A percentile compares a stretch with the other conserved stretches of the same genome.
Evolutionary conservation across 495 filamentous ascomycete genomes (phyloP).

Genomic region (Amniculicola lignicola): DNA sequence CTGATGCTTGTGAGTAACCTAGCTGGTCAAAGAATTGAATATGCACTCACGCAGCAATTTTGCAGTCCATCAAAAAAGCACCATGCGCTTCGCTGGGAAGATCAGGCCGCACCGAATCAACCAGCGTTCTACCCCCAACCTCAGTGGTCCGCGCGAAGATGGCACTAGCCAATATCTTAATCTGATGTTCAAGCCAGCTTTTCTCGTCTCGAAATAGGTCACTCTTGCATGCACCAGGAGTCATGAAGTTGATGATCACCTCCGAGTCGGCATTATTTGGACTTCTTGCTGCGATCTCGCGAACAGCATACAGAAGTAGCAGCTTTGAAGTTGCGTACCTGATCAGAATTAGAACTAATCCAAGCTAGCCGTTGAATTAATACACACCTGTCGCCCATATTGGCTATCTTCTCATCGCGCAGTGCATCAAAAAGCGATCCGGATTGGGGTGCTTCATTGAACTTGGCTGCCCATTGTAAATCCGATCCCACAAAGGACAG

Average conservation of each 20-base stretch:
- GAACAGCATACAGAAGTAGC: slow-evolving; percentile 36
- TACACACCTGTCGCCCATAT: slow-evolving; percentile 33
- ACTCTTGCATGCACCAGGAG: slow-evolving; percentile 42
- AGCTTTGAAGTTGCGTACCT: slow-evolving; percentile 40
- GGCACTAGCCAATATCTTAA: background rate
- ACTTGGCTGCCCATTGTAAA: slow-evolving; percentile 33
- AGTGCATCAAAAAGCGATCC: slow-evolving; percentile 31
- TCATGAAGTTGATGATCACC: slow-evolving; percentile 44
- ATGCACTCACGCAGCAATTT: slow-evolving; percentile 14
- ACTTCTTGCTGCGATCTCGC: slow-evolving; percentile 32
- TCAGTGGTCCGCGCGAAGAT: slow-evolving; percentile 18
- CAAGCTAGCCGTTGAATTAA: no score
- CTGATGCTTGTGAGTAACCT: background rate
- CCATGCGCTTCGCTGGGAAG: slow-evolving; percentile 26
- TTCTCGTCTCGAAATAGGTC: slow-evolving; percentile 36
- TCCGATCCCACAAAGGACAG: slow-evolving; percentile 36
- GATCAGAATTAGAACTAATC: background rate
- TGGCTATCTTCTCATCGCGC: slow-evolving; percentile 26
- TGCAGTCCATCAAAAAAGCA: slow-evolving; percentile 25
- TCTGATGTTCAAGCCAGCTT: background rate
- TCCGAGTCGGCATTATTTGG: slow-evolving; percentile 24
- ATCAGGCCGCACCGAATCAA: slow-evolving; percentile 22
- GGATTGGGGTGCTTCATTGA: slow-evolving; percentile 26
- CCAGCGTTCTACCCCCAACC: slow-evolving; percentile 20
- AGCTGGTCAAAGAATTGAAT: background rate